phyloP scores from a whole-genome alignment of 108 stramenopile species.

The Fistulifera pelliculosa region DNA sequence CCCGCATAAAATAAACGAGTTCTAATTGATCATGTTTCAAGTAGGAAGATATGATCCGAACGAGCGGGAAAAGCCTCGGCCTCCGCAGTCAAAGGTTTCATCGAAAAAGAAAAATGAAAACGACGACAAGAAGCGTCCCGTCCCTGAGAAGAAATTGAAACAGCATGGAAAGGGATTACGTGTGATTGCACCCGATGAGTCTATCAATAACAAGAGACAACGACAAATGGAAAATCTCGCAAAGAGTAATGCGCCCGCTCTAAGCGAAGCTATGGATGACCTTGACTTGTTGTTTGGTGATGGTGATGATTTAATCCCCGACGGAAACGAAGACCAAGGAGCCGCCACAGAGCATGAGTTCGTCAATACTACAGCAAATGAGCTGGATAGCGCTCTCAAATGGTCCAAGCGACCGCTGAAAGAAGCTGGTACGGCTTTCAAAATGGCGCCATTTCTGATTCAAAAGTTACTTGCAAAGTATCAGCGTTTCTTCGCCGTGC shows the following conservation, averaged over 20 bases:
- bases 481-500: conserved; percentile 86
- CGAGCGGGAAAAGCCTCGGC: conserved; percentile 22
- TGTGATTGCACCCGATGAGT: conserved; percentile 54
- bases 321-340: conserved; percentile 11
- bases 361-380: conserved; percentile 4
- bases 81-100: conserved; percentile 15
- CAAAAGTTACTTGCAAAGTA: conserved; percentile 57
- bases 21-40: too few species aligned
- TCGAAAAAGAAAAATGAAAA: conserved; percentile 10
- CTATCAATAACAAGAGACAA: conserved; percentile 16
- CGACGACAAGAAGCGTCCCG: conserved; percentile 8
- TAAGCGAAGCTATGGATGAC: conserved; percentile 72
- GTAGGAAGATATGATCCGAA: conserved; percentile 59
- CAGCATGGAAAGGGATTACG: conserved; percentile 16
- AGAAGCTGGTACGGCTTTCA: conserved; percentile 56
- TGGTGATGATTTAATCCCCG: conserved; percentile 14
- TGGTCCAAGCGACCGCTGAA: conserved; percentile 52
- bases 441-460: conserved; percentile 63
- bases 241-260: conserved; percentile 20
- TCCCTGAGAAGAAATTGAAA: background rate
- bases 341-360: background rate
- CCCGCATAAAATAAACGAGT: too few species aligned
- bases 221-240: conserved; percentile 11
- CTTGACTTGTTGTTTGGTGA: conserved; percentile 45
- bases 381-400: conserved; percentile 40